These are phyloP conservation scores for Hericium rajendrae DNA, from an alignment of 768 basidiomycete species.

Conservation along the genomic window DNA sequence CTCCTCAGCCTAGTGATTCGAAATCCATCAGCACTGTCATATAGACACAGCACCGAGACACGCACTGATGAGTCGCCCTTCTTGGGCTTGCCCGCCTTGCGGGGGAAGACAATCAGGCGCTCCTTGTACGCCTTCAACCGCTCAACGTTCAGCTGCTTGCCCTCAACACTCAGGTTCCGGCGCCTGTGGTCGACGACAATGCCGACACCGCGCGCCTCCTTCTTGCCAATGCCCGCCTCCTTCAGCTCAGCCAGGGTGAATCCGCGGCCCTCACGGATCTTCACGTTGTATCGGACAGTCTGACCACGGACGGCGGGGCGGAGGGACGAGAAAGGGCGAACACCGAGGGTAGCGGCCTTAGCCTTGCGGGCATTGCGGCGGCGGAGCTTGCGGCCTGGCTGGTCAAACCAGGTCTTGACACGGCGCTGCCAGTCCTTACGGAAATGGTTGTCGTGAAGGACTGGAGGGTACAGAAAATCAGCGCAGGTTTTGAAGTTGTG, in stretches of 20 bases:
- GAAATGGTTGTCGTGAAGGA: slow-evolving; percentile 91
- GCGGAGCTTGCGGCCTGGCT: slow-evolving; percentile 95
- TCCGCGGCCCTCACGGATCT: slow-evolving; percentile 92
- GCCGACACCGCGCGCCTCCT: slow-evolving; percentile 87
- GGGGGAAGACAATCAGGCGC: slow-evolving; percentile 92
- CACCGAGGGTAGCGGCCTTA: slow-evolving; percentile 86
- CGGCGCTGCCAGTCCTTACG: slow-evolving; percentile 99
- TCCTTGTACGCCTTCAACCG: slow-evolving; percentile 89
- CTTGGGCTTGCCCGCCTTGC: slow-evolving; percentile 91
- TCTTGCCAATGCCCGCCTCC: slow-evolving; percentile 89
- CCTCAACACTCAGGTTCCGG: slow-evolving; percentile 94
- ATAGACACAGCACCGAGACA: slow-evolving; percentile 13
- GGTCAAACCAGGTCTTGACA: slow-evolving; percentile 98
- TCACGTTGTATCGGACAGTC: slow-evolving; percentile 97
- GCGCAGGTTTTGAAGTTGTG: background rate
- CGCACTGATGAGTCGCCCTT: slow-evolving; percentile 87
- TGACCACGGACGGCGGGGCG: slow-evolving; percentile 96
- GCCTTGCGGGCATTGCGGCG: slow-evolving; percentile 85
- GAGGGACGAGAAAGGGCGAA: slow-evolving; percentile 83
- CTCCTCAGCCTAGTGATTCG: slow-evolving; percentile 58
- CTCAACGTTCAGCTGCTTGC: slow-evolving; percentile 90
- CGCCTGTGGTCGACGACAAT: slow-evolving; percentile 96
- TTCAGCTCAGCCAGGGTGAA: slow-evolving; percentile 93
- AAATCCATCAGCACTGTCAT: background rate
- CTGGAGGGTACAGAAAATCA: slow-evolving; percentile 26